Evolutionary conservation across 371 early-diverging fungal genomes (phyloP), one percentile per base, ranked within the genome.

Genomic region (Mortierella sp.): DNA sequence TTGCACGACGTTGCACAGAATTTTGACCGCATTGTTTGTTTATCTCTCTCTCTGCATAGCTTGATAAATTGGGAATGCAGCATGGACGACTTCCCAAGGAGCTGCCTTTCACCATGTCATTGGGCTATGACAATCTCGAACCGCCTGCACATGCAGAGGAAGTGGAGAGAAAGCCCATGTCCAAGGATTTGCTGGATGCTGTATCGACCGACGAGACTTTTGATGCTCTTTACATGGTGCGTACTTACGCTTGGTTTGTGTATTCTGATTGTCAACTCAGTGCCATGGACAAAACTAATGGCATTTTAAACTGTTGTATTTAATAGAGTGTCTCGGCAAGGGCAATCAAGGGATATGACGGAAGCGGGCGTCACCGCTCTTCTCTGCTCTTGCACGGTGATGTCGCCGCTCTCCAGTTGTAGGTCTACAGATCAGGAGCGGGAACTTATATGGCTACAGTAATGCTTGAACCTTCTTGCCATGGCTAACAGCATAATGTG

Each of bases 401-500:
- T 77, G 92, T 96, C 68, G 96, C 97, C 0, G 91, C 93, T 3
- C 82, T 96, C 14, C 92, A 95, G 87, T 96, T 93, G 96, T 96
- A 93, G 82, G 94, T 86, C 12, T 18, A 24, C 24, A 41, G 21
- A 55, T 38, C 12, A 2, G 35, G 41, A 70, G 24, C n/a, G 74
- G 7, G 3, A n/a, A 41, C 10, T 29, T 56, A 14, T 16, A n/a
- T 12, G 16, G 0, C 12, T 16, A 27, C 16, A 71, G 32, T 18
- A 24, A 21, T 7, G 27, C 8, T 4, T 21, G 38, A 35, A 3
- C 1, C 18, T 41, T 14, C 7, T 24, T 10, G 3, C 3, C 21
- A 24, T 2, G 70, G 38, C 41, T 49, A 71, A 54, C 18, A 18
- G 4, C 1, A 43, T 10, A 6, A 8, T 21, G 14, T 10, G 32